These are phyloP conservation scores for Trichoderma sp. DNA, from an alignment of 2,329 filamentous ascomycete species.

Conservation along the genomic window DNA sequence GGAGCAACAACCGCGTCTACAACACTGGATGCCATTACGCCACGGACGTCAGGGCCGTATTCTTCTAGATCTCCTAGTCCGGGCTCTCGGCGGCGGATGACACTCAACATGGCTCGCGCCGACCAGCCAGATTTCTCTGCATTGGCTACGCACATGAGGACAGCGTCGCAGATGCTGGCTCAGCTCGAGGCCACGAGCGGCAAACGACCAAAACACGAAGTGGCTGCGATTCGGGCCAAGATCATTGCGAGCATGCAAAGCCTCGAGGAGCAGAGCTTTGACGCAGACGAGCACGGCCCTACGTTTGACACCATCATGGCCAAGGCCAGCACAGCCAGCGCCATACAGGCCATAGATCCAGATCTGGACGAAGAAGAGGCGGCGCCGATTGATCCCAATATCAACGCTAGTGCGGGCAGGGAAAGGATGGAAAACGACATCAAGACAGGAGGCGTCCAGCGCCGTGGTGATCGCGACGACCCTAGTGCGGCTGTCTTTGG, in stretches of 20 bases:
- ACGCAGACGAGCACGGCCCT: constrained; percentile 70
- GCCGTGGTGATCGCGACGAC: constrained; percentile 80
- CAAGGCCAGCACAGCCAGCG: constrained; percentile 58
- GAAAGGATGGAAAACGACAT: constrained; percentile 88
- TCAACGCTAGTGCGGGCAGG: constrained; percentile 71
- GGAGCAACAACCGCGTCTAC: constrained; percentile 62
- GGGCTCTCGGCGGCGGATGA: constrained; percentile 59
- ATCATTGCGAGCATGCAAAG: constrained; percentile 91
- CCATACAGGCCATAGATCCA: constrained; percentile 41
- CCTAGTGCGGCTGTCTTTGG: constrained; percentile 84
- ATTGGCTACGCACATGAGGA: constrained; percentile 83
- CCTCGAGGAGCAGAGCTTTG: constrained; percentile 82
- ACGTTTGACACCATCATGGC: constrained; percentile 84
- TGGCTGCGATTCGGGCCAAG: constrained; percentile 79
- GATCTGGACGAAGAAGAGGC: constrained; percentile 64
- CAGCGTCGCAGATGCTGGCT: constrained; percentile 82
- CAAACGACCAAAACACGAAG: constrained; percentile 77
- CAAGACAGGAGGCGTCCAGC: constrained; percentile 80
- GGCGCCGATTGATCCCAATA: constrained; percentile 51
- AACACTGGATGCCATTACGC: constrained; percentile 62
- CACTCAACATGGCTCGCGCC: constrained; percentile 55
- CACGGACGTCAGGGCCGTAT: constrained; percentile 68
- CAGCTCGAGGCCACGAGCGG: constrained; percentile 79
- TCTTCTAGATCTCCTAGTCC: constrained; percentile 70
- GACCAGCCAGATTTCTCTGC: constrained; percentile 82